Conservation (phyloP, 768 basidiomycete genomes). For the Xerocomellus amylosporus region DNA sequence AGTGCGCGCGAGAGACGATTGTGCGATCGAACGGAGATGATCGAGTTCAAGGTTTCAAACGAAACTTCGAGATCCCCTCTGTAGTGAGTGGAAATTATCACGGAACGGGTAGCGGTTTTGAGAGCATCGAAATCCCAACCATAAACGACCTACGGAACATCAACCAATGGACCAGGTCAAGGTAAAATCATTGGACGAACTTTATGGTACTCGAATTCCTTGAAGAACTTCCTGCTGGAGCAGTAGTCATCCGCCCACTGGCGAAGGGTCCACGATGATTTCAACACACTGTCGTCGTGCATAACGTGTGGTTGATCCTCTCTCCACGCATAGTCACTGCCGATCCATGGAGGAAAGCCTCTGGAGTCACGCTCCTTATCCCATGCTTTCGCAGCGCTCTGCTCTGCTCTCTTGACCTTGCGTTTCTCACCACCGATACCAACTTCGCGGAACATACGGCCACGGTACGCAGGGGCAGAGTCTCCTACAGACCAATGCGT, state of each 20-base stretch:
- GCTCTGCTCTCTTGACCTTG: slow-evolving; percentile 42
- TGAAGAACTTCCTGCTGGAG: slow-evolving; percentile 62
- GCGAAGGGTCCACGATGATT: slow-evolving; percentile 59
- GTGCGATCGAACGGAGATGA: slow-evolving; percentile 64
- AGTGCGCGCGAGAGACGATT: slow-evolving; percentile 64
- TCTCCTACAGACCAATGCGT: slow-evolving; percentile 64
- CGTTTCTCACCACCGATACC: slow-evolving; percentile 38
- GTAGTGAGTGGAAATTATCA: slow-evolving; percentile 41
- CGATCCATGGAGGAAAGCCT: slow-evolving; percentile 55
- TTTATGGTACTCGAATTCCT: slow-evolving; percentile 77
- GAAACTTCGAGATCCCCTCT: slow-evolving; percentile 41
- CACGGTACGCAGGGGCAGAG: slow-evolving; percentile 61
- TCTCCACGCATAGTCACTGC: slow-evolving; percentile 32
- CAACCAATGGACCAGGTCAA: slow-evolving; percentile 13
- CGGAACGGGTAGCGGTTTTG: slow-evolving; percentile 35
- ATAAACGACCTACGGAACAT: slow-evolving; percentile 46
- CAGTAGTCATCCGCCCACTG: slow-evolving; percentile 87
- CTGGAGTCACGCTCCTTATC: slow-evolving; percentile 39
- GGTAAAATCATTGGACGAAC: slow-evolving; percentile 31
- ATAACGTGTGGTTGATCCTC: slow-evolving; percentile 29
- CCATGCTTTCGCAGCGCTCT: slow-evolving; percentile 46
- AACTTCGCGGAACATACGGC: slow-evolving; percentile 57
- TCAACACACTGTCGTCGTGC: slow-evolving; percentile 31
- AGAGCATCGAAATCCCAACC: slow-evolving; percentile 54
- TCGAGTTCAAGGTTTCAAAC: slow-evolving; percentile 45